Percentiles rank a stretch among this genome's conserved stretches.
phyloP scores from a whole-genome alignment of 441 rosid genomes.

The Rhodomyrtus psidioides region DNA sequence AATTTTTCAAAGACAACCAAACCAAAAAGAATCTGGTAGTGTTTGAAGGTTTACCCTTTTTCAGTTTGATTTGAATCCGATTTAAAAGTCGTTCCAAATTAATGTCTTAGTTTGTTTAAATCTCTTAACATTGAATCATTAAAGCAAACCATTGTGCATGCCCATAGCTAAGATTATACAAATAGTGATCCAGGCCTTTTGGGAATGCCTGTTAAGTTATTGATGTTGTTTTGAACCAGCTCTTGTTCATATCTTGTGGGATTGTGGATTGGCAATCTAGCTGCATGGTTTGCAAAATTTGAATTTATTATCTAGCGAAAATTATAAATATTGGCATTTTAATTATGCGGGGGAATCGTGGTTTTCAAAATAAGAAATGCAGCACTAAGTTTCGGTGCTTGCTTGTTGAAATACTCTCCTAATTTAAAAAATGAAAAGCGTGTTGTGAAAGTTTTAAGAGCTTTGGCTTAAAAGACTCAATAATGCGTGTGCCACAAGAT shows the following conservation, averaged over 20 bases:
- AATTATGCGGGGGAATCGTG: not conserved
- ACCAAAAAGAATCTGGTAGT: too few species aligned
- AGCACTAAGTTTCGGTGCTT: not conserved
- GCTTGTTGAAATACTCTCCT: not conserved
- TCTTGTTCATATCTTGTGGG: not conserved
- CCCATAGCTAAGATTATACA: too few species aligned
- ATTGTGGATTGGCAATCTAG: not conserved
- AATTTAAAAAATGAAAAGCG: too few species aligned
- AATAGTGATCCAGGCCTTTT: too few species aligned
- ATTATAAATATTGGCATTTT: not conserved
- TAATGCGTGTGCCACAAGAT: accelerated
- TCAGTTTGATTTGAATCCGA: too few species aligned
- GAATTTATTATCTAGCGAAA: not conserved
- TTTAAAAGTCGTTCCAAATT: too few species aligned
- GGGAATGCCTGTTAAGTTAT: not conserved
- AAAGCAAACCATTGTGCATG: too few species aligned
- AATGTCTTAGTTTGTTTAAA: too few species aligned
- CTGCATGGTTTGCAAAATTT: not conserved
- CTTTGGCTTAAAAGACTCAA: not conserved
- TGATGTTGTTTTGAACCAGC: not conserved
- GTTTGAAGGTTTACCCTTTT: too few species aligned
- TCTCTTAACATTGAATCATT: too few species aligned
- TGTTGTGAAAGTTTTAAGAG: not conserved
- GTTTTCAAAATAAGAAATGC: not conserved
- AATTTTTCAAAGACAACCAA: too few species aligned